Conservation (phyloP, 306 rosid species). For the Arachis hypogaea region DNA sequence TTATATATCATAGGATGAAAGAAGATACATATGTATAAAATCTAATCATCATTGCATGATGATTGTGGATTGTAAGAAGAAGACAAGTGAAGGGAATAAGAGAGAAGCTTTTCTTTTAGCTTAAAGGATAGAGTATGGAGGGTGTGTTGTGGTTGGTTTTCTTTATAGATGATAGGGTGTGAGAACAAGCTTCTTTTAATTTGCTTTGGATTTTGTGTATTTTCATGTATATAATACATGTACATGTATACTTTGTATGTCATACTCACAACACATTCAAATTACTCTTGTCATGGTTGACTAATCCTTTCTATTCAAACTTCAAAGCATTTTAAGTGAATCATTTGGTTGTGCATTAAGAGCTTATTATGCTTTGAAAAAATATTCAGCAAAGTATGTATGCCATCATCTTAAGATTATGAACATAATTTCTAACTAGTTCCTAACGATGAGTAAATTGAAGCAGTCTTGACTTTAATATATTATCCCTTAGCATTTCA, state of each 20-base stretch:
- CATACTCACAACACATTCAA: not conserved
- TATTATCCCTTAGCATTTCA: too few relatives aligned
- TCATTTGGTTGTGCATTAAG: not conserved
- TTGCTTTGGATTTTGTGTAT: slow-evolving; percentile 51
- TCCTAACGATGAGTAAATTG: too few relatives aligned
- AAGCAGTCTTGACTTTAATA: too few relatives aligned
- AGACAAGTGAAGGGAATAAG: slow-evolving; percentile 20
- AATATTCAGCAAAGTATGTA: not conserved
- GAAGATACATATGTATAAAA: not conserved
- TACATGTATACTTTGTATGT: too few relatives aligned
- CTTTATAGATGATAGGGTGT: slow-evolving; percentile 57
- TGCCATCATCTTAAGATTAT: too few relatives aligned
- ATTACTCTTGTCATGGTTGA: not conserved
- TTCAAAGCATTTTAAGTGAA: not conserved
- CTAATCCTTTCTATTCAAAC: not conserved
- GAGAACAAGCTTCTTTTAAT: slow-evolving; percentile 44
- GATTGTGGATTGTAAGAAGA: slow-evolving; percentile 14
- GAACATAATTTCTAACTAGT: too few relatives aligned
- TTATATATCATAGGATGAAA: not conserved
- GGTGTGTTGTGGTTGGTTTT: slow-evolving; percentile 42
- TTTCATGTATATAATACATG: slow-evolving; percentile 43
- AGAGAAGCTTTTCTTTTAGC: slow-evolving; percentile 34
- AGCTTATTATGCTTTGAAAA: not conserved
- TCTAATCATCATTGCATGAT: slow-evolving; percentile 17
- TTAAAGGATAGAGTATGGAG: slow-evolving; percentile 28